These are phyloP conservation scores for Sistotremastrum niveocremeum DNA, from an alignment of 768 basidiomycete genomes.

Conservation along the genomic window DNA sequence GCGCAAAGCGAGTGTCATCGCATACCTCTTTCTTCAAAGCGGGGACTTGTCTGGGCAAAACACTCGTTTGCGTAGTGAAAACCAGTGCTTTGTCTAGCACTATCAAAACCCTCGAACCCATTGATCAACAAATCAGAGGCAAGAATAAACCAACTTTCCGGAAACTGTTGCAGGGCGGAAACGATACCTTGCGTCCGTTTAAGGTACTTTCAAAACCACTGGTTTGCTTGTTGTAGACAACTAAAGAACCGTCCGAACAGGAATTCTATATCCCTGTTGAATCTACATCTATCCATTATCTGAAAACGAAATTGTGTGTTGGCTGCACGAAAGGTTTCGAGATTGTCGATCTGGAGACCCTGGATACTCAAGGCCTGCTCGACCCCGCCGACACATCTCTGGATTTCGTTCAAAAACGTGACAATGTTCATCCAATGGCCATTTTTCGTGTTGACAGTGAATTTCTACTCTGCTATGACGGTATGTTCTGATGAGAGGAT, in stretches of 20 bases:
- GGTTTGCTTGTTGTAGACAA: background rate
- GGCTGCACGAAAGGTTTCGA: constrained; percentile 97
- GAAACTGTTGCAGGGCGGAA: constrained; percentile 85
- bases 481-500: constrained; percentile 29
- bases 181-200: constrained; percentile 86
- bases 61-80: constrained; percentile 94
- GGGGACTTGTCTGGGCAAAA: constrained; percentile 79
- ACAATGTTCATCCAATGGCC: constrained; percentile 79
- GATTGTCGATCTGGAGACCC: constrained; percentile 91
- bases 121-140: constrained; percentile 74
- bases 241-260: constrained; percentile 24
- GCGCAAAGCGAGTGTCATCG: constrained; percentile 88
- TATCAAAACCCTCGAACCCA: constrained; percentile 94
- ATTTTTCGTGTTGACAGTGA: constrained; percentile 96
- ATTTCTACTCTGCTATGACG: constrained; percentile 95
- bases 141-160: constrained; percentile 84
- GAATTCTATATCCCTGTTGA: constrained; percentile 99
- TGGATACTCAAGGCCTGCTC: constrained; percentile 92
- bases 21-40: constrained; percentile 98
- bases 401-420: constrained; percentile 81
- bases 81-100: constrained; percentile 90
- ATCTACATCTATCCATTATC: constrained; percentile 90
- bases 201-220: constrained; percentile 36
- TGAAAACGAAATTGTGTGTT: constrained; percentile 94
- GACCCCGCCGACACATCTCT: constrained; percentile 86